Percentiles rank a stretch among this genome's conserved stretches.
These are phyloP conservation scores for Glycine tomentella DNA, from an alignment of 306 rosid genomes.

Conservation along the genomic window DNA sequence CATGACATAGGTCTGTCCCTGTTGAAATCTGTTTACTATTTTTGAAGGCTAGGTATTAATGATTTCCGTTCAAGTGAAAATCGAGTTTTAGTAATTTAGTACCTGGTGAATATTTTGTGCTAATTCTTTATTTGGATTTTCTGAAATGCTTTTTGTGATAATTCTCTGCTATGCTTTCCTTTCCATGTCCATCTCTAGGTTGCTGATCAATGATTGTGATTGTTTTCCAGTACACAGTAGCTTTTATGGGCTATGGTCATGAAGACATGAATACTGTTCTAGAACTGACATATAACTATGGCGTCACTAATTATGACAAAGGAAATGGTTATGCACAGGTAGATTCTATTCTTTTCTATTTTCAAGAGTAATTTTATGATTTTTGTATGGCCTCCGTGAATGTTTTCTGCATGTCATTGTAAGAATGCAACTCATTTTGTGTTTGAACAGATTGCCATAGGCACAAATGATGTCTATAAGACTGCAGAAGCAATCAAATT, in stretches of 20 bases:
- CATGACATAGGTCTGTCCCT: not conserved
- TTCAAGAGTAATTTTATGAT: conserved; percentile 10
- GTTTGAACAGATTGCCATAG: conserved; percentile 79
- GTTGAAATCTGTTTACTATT: conserved; percentile 25
- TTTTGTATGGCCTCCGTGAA: not conserved
- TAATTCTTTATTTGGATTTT: not conserved
- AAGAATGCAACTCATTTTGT: conserved; percentile 38
- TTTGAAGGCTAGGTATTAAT: conserved; percentile 14
- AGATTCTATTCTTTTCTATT: conserved; percentile 35
- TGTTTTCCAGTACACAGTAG: conserved; percentile 66
- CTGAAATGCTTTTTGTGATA: conserved; percentile 5
- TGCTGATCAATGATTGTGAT: conserved; percentile 21
- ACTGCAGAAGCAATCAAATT: conserved; percentile 89
- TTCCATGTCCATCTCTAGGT: conserved; percentile 5
- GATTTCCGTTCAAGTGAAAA: not conserved
- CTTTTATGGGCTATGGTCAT: conserved; percentile 80
- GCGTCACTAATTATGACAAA: conserved; percentile 82
- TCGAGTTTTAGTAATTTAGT: conserved; percentile 11
- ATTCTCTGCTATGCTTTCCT: conserved; percentile 29
- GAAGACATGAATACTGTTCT: conserved; percentile 79
- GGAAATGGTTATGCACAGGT: conserved; percentile 94
- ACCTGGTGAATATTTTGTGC: not conserved
- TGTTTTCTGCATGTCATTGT: conserved; percentile 12
- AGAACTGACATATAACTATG: conserved; percentile 89
- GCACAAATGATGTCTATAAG: conserved; percentile 87